These are phyloP conservation scores for Annulohypoxylon truncatum DNA, from an alignment of 2,329 filamentous ascomycete genomes.

Conservation along the genomic window DNA sequence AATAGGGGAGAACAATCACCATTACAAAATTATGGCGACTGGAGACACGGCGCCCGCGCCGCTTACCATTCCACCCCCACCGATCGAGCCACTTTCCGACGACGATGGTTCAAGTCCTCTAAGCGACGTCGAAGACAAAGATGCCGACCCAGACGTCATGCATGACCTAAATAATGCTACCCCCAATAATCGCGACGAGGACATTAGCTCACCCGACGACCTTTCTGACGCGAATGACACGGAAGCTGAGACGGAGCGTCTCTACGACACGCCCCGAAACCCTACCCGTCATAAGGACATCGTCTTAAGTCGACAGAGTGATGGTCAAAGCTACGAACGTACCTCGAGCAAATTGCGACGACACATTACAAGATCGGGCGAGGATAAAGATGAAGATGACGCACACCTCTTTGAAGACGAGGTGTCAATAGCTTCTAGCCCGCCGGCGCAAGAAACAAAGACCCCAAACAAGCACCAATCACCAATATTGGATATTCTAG, in stretches of 20 bases:
- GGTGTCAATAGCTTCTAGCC: conserved; percentile 50
- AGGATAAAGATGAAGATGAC: conserved; percentile 54
- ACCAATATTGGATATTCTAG: conserved; percentile 49
- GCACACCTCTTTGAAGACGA: conserved; percentile 51
- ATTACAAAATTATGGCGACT: conserved; percentile 60
- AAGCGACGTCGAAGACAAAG: conserved; percentile 88
- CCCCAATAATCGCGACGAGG: conserved; percentile 43
- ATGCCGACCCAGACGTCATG: conserved; percentile 75
- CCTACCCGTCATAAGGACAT: conserved; percentile 69
- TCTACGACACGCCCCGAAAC: conserved; percentile 87
- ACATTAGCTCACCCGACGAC: conserved; percentile 60
- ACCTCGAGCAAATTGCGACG: conserved; percentile 81
- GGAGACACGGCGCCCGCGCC: conserved; percentile 61
- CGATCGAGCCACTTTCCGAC: conserved; percentile 60
- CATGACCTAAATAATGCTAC: conserved; percentile 53
- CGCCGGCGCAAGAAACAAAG: conserved; percentile 44
- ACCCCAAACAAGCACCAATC: conserved; percentile 43
- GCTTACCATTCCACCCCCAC: conserved; percentile 62
- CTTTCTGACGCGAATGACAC: conserved; percentile 74
- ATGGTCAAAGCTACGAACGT: conserved; percentile 67
- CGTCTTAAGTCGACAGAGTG: conserved; percentile 66
- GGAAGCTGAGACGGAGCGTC: conserved; percentile 92
- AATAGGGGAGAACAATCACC: not conserved
- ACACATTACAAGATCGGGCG: conserved; percentile 38
- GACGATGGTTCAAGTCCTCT: conserved; percentile 87